Base-by-base conservation (phyloP, 306 rosid genomes). In the Canavalia gladiata region DNA sequence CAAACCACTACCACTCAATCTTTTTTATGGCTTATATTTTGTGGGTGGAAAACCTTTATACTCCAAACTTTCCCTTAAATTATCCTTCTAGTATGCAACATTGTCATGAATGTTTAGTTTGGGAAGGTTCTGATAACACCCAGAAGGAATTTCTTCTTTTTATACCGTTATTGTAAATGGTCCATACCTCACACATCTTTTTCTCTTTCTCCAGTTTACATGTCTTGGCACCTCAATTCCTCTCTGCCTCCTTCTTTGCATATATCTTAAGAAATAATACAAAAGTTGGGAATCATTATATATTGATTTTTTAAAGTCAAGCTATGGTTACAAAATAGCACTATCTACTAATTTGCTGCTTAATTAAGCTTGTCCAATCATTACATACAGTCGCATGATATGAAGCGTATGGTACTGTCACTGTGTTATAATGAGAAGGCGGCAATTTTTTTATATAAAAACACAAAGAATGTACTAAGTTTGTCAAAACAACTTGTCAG, bases 41-140 rank as follows among this genome's bases (percentile, higher is more conserved):
- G 72, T 82, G 72, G 78, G 85, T 84, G 86, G 86, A 72, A 87
- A 29, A 70, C 64, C 89, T 91, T 89, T 79, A 89, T 88, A 55
- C 88, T 79, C 76, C 72, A 70, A 75, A 56, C 8, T 52, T 63
- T 46, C 9, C 42, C 60, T 75, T 37, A 71, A 70, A 68, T 42
- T 37, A 70, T 74, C 71, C 55, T 69, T 42, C n/a, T 57, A 68
- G 25, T 56, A 18, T 65, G 71, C 12, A 77, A 74, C 52, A 39
- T 79, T 59, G 42, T 30, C 10, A 64, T 65, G 75, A 80, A 47
- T 82, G 37, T 64, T 52, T 65, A 67, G 43, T 64, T 62, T n/a
- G 30, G 88, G 84, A 80, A 81, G 88, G 85, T 85, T 83, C 86
- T 46, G 13, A 66, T 18, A 54, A 13, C 70, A 65, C 77, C 68